phyloP scores from a whole-genome alignment of 2,329 filamentous ascomycete species.

The Dryadomyces sulphureus region DNA sequence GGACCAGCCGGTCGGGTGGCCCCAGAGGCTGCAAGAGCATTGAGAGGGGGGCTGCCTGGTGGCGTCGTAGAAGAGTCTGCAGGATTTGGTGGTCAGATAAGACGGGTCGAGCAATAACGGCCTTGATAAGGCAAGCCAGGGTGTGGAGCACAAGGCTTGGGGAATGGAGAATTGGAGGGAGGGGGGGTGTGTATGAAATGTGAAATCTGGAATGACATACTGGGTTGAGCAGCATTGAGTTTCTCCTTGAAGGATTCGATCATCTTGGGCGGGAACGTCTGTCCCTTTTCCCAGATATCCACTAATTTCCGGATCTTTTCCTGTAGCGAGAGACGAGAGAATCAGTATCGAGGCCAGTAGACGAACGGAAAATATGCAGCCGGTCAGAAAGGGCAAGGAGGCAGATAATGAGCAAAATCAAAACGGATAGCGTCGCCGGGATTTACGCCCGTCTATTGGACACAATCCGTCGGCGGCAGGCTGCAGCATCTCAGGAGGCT shows the following conservation, averaged over 20 bases:
- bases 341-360: conserved; percentile 20
- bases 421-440: not conserved
- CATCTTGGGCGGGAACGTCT: conserved; percentile 73
- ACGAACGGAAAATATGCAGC: not conserved
- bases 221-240: conserved; percentile 44
- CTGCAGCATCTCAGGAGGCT: not conserved
- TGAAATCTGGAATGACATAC: conserved; percentile 41
- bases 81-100: conserved; percentile 6
- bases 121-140: too few species aligned
- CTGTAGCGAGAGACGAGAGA: conserved; percentile 36
- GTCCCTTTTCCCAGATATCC: conserved; percentile 95
- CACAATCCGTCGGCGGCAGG: not conserved
- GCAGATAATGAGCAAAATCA: not conserved
- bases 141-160: not conserved
- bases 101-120: too few species aligned
- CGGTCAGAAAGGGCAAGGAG: not conserved
- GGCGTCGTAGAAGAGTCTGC: conserved; percentile 60
- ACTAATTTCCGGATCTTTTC: conserved; percentile 92
- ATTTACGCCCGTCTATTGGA: not conserved
- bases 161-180: conserved; percentile 2
- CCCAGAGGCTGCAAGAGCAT: conserved; percentile 20
- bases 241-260: conserved; percentile 73
- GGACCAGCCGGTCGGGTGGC: conserved; percentile 16
- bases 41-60: conserved; percentile 42
- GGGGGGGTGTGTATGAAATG: conserved; percentile 3